phyloP scores from a whole-genome alignment of 129 eudicot species.

The sunflower (Helianthus annuus) region HanXRQr2.0-SUNRISE NC_035441.2:109436127-109436626 shows the following conservation, averaged over 20 bases:
- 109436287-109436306: constrained; percentile 1
- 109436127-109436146: not conserved
- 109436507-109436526: no score
- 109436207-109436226: not conserved
- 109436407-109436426: no score
- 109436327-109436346: not conserved
- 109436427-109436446: no score
- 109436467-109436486: no score
- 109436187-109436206: not conserved
- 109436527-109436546: no score
- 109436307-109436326: not conserved
- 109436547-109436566: no score
- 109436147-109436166: not conserved
- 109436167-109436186: not conserved
- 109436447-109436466: no score
- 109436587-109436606: no score
- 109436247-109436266: no score
- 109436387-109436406: not conserved
- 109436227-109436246: not conserved
- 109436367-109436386: not conserved
- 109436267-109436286: not conserved
- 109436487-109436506: no score
- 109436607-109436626: no score
- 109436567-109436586: no score
- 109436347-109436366: not conserved